Base-by-base conservation (phyloP, 2,329 filamentous ascomycete species). In the Nemania sp. region DNA sequence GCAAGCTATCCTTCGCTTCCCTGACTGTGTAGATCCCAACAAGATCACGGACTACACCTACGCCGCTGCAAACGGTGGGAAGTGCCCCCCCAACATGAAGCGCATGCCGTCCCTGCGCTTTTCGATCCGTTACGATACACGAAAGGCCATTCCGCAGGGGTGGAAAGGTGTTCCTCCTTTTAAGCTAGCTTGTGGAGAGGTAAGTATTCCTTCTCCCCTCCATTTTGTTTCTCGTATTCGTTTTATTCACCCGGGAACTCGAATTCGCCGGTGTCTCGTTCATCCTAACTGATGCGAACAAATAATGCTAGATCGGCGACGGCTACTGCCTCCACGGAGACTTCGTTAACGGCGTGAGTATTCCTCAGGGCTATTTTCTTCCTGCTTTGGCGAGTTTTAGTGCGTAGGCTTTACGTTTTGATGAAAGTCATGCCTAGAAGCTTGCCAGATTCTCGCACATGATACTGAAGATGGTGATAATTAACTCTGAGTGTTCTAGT, bases 61-160 rank as follows among this genome's bases (percentile, higher is more conserved):
- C 29, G 57, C 66, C 10, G 52, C 58, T 7, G 62, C 66, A 22
- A 47, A 69, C 53, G 57, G 63, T 24, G 62, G 62, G 24, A 20
- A 29, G 6, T 66, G 57, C 35, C 63, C 63, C 20, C n/a, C 67
- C 8, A 53, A 53, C 70, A 82, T 82, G 80, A 82, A 82, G 72
- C 76, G 79, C 26, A 83, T 85, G 78, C 82, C 83, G 0, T 80
- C 81, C 66, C 77, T 84, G n/a, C 80, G 83, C 64, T 84, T 85
- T 74, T 81, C 78, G 13, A 79, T 85, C 64, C 79, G 52, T 6
- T 67, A 67, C 20, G 54, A 67, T 41, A 67, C 64, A 1, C 64
- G 64, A 6, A 63, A 41, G 20, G 78, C 73, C 1, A 72, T 85
- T 26, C 80, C 82, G 0, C 72, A 79, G 49, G 82, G 83, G 4